Conservation (phyloP, 2,329 filamentous ascomycete species). For the Colletotrichum plurivorum region DNA sequence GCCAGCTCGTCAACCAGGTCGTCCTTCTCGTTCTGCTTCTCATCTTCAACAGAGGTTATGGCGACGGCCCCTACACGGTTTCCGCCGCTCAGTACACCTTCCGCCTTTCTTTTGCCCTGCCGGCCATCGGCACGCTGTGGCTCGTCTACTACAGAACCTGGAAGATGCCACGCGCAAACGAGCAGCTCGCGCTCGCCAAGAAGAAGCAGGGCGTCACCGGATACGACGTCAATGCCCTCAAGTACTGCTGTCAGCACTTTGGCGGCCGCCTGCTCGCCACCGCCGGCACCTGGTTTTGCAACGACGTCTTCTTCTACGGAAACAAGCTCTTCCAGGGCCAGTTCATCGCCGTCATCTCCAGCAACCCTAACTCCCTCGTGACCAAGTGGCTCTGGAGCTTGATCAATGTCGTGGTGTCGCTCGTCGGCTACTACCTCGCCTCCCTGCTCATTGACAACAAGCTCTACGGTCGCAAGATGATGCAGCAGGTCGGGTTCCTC, state of each 20-base stretch:
- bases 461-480: conserved; percentile 94
- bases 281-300: conserved; percentile 92
- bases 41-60: conserved; percentile 75
- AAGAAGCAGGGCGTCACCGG: conserved; percentile 84
- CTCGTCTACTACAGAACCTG: conserved; percentile 95
- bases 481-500: conserved; percentile 95
- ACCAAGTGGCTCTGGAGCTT: conserved; percentile 93
- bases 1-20: conserved; percentile 94
- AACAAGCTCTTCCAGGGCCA: conserved; percentile 97
- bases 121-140: conserved; percentile 92
- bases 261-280: conserved; percentile 90
- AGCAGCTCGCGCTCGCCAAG: conserved; percentile 86
- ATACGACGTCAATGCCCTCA: conserved; percentile 89
- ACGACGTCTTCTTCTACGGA: conserved; percentile 99
- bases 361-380: conserved; percentile 80
- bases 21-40: conserved; percentile 88
- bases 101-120: conserved; percentile 92
- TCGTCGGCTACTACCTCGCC: conserved; percentile 91
- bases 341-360: conserved; percentile 88
- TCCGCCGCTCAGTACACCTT: conserved; percentile 90
- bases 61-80: conserved; percentile 82
- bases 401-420: conserved; percentile 88
- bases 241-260: conserved; percentile 84
- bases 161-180: conserved; percentile 92
- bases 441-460: conserved; percentile 95